Conservation (phyloP, 2,329 filamentous ascomycete species). For the Phyllosticta citrichinensis region DNA sequence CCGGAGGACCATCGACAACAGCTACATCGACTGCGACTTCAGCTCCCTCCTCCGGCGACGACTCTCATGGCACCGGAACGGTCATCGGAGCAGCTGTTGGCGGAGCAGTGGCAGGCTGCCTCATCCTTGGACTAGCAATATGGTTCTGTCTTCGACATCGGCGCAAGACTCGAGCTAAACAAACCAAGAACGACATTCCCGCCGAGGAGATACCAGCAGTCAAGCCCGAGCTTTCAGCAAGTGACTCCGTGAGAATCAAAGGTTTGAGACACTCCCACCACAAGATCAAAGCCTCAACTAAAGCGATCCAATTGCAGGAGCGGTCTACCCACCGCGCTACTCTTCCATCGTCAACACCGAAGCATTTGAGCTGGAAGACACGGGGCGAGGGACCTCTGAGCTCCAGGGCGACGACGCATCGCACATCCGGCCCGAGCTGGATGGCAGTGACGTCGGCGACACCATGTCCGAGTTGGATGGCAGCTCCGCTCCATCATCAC, state of each 20-base stretch:
- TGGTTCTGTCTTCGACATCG: slow-evolving; percentile 4
- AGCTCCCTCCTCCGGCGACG: not conserved
- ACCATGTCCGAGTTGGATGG: slow-evolving; percentile 1
- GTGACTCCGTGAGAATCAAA: not conserved
- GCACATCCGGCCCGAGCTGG: not conserved
- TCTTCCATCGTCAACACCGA: not conserved
- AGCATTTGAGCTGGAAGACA: slow-evolving; percentile 5
- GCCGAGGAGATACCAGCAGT: not conserved
- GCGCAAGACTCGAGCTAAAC: not conserved
- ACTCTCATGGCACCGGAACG: slow-evolving; percentile 13
- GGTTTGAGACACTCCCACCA: not conserved
- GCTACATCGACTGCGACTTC: not conserved
- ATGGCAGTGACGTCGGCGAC: not conserved
- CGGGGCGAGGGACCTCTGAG: not conserved
- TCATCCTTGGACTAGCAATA: slow-evolving; percentile 18
- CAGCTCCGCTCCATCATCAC: not conserved
- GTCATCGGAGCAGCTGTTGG: slow-evolving; percentile 22
- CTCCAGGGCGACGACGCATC: not conserved
- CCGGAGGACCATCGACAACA: slow-evolving; percentile 4
- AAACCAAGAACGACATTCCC: not conserved
- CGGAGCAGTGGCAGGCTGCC: slow-evolving; percentile 16
- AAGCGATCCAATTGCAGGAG: not conserved
- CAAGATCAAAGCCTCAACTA: not conserved
- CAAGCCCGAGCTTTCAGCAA: not conserved
- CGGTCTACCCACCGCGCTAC: not conserved